These are phyloP conservation scores for Xylaria telfairii DNA, from an alignment of 495 filamentous ascomycete genomes.

Conservation along the genomic window DNA sequence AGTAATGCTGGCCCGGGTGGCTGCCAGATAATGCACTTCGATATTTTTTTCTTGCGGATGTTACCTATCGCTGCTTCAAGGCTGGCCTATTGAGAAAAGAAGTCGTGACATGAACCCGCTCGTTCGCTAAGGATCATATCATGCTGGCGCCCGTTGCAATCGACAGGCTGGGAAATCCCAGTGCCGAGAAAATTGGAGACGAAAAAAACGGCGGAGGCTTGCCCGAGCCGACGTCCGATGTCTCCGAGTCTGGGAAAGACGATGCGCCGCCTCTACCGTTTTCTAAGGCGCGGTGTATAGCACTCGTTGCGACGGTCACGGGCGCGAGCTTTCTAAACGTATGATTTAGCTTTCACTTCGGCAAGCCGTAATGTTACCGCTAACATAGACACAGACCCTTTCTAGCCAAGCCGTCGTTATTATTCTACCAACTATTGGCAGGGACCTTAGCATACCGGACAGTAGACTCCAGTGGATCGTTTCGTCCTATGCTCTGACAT, in stretches of 20 bases:
- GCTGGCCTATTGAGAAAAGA: neutral
- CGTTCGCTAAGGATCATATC: neutral
- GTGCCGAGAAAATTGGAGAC: neutral
- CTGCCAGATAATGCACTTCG: neutral
- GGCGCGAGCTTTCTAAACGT: constrained; percentile 64
- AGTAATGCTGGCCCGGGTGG: neutral
- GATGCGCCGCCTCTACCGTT: constrained; percentile 40
- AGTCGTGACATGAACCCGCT: neutral
- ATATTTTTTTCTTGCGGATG: neutral
- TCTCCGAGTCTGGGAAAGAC: constrained; percentile 26
- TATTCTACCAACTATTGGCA: constrained; percentile 63
- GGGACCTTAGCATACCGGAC: constrained; percentile 59
- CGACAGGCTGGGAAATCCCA: neutral
- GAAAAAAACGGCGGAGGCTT: neutral
- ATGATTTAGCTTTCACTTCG: constrained; percentile 5
- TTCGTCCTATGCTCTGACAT: constrained; percentile 66
- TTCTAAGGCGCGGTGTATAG: constrained; percentile 54
- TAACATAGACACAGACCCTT: constrained; percentile 51
- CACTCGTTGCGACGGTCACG: constrained; percentile 55
- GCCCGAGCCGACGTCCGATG: constrained; percentile 19
- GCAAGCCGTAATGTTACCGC: neutral
- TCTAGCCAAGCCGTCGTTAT: constrained; percentile 66
- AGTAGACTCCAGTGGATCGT: constrained; percentile 67
- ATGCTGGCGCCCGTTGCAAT: constrained; percentile 1
- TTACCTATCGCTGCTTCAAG: neutral